Percentiles rank a stretch among this genome's conserved stretches.
Evolutionary conservation across 768 basidiomycete genomes (phyloP).

Genomic region (Dentipellis sp.): DNA sequence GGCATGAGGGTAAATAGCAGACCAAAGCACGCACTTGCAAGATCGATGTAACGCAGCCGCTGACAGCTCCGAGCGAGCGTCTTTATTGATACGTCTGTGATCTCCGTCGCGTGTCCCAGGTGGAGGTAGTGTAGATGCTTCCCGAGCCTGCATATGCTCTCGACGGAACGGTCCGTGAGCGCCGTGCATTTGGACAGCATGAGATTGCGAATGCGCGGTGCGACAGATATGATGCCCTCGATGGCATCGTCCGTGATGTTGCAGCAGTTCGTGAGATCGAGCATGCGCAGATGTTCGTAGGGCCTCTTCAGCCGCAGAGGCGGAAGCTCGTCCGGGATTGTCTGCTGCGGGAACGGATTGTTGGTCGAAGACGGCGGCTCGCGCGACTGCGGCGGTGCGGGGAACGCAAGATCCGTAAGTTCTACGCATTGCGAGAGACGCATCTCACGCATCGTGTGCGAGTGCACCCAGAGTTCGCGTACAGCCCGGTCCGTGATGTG

Average conservation of each 20-base stretch:
- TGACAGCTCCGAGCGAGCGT: conserved; percentile 81
- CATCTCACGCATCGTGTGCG: conserved; percentile 84
- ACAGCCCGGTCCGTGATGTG: conserved; percentile 68
- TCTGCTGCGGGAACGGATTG: conserved; percentile 26
- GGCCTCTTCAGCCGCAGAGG: conserved; percentile 56
- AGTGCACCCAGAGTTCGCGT: conserved; percentile 77
- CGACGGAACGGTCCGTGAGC: conserved; percentile 75
- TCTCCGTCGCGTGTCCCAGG: conserved; percentile 82
- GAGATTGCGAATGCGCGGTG: conserved; percentile 78
- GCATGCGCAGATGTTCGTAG: conserved; percentile 83
- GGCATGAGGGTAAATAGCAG: conserved; percentile 8
- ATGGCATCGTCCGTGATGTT: conserved; percentile 77
- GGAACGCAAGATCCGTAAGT: conserved; percentile 82
- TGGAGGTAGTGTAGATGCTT: conserved; percentile 92
- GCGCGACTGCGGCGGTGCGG: conserved; percentile 45
- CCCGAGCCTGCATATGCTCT: conserved; percentile 81
- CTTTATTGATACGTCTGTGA: conserved; percentile 85
- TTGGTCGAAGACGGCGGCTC: conserved; percentile 32
- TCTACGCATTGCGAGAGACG: conserved; percentile 70
- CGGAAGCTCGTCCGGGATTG: conserved; percentile 29
- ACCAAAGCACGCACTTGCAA: conserved; percentile 67
- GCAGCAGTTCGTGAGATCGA: conserved; percentile 83
- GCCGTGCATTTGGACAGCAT: conserved; percentile 78
- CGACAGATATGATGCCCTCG: conserved; percentile 72
- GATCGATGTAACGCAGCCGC: conserved; percentile 87